phyloP scores from a whole-genome alignment of 2,329 filamentous ascomycete genomes.

The Blastomyces parvus region DNA sequence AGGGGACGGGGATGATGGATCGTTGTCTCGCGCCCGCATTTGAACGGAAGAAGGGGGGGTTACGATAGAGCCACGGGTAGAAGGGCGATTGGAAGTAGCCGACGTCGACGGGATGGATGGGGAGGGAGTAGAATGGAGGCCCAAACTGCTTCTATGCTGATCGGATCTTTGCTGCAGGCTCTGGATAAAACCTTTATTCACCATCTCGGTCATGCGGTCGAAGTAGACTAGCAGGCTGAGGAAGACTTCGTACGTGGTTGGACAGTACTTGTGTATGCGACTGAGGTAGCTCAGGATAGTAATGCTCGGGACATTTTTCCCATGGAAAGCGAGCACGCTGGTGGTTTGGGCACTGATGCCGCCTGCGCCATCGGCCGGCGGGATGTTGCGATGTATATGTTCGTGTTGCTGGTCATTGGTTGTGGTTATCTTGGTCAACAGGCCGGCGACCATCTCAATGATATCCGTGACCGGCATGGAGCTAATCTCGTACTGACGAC shows the following conservation, averaged over 20 bases:
- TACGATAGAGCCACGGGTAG: slow-evolving; percentile 24
- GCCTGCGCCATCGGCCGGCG: slow-evolving; percentile 49
- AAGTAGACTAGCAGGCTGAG: slow-evolving; percentile 93
- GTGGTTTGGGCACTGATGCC: slow-evolving; percentile 55
- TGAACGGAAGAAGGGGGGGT: slow-evolving; percentile 30
- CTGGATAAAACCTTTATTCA: slow-evolving; percentile 62
- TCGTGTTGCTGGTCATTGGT: slow-evolving; percentile 95
- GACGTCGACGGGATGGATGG: slow-evolving; percentile 17
- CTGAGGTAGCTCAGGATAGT: slow-evolving; percentile 93
- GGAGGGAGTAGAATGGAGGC: slow-evolving; percentile 18
- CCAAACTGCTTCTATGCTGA: slow-evolving; percentile 14
- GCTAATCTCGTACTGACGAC: slow-evolving; percentile 80
- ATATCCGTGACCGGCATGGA: slow-evolving; percentile 95
- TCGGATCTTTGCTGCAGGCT: slow-evolving; percentile 16
- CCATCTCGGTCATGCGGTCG: slow-evolving; percentile 94
- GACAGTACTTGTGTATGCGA: slow-evolving; percentile 97
- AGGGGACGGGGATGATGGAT: slow-evolving; percentile 25
- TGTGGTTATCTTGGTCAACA: slow-evolving; percentile 92
- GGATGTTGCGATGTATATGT: slow-evolving; percentile 67
- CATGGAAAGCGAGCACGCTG: slow-evolving; percentile 86
- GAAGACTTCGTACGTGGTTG: slow-evolving; percentile 97
- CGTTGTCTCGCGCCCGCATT: slow-evolving; percentile 29
- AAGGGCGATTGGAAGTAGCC: slow-evolving; percentile 16
- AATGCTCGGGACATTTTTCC: slow-evolving; percentile 95
- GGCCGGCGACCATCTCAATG: slow-evolving; percentile 96